A percentile compares a stretch with the other conserved stretches of the same genome.
Conservation (phyloP, 2,329 filamentous ascomycete genomes). For the Aspergillus carbonarius region DNA sequence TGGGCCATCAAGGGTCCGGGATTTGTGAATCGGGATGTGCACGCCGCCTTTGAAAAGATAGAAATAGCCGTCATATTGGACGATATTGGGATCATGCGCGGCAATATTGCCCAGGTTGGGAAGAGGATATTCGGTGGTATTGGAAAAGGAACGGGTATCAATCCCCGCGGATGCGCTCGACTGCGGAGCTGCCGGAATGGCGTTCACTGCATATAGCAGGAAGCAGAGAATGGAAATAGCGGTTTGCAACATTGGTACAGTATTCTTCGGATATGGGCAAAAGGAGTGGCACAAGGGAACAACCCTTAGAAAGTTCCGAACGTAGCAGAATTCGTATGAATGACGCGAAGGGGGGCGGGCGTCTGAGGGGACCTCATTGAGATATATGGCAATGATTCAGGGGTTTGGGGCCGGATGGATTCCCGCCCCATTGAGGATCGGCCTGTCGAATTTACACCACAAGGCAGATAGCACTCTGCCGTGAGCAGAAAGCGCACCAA, state of each 20-base stretch:
- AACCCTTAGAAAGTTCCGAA: neutral
- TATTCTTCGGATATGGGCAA: neutral
- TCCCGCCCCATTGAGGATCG: neutral
- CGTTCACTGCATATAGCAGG: slow-evolving; percentile 16
- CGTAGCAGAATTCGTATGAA: neutral
- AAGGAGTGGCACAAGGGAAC: neutral
- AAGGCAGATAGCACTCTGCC: neutral
- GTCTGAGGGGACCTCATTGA: neutral
- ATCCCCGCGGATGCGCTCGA: neutral
- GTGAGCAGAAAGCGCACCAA: neutral
- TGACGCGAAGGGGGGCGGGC: neutral
- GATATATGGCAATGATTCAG: neutral
- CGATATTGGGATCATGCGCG: slow-evolving; percentile 37
- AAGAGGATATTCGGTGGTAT: slow-evolving; percentile 26
- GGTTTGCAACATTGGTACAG: neutral
- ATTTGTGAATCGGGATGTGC: slow-evolving; percentile 26
- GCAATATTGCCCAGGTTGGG: slow-evolving; percentile 30
- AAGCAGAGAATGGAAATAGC: neutral
- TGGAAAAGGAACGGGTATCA: slow-evolving; percentile 22
- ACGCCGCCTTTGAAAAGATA: slow-evolving; percentile 38
- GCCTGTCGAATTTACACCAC: neutral
- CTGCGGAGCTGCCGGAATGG: neutral
- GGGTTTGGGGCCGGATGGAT: neutral
- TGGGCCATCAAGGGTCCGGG: slow-evolving; percentile 30
- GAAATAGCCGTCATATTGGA: slow-evolving; percentile 28